Conservation (phyloP, 177 flowering plant species). For the Vitis hybrid region DNA sequence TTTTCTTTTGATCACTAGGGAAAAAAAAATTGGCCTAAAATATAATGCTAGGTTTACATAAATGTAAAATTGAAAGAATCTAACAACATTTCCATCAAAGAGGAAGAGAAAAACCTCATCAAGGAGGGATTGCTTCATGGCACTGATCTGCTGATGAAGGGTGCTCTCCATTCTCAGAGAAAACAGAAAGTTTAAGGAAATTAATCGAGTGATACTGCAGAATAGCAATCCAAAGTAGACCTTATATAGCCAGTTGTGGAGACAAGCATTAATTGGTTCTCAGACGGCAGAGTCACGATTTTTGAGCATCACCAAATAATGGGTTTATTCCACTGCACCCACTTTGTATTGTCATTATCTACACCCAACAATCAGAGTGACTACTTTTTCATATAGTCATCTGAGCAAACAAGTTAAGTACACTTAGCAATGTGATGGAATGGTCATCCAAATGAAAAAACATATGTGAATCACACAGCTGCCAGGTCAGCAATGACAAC, state of each 20-base stretch:
- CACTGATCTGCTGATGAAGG: slow-evolving; percentile 16
- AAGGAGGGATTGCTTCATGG: slow-evolving; percentile 19
- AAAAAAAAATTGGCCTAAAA: not conserved
- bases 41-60: not conserved
- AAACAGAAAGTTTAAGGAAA: not conserved
- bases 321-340: too few relatives aligned
- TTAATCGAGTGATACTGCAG: not conserved
- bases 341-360: too few relatives aligned
- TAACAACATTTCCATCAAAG: not conserved
- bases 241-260: not conserved
- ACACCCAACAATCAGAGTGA: too few relatives aligned
- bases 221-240: not conserved
- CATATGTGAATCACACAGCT: too few relatives aligned
- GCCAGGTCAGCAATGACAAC: too few relatives aligned
- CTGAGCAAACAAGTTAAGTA: too few relatives aligned
- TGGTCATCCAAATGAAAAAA: too few relatives aligned
- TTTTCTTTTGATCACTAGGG: too few relatives aligned
- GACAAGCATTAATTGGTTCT: not conserved
- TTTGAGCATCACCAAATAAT: too few relatives aligned
- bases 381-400: too few relatives aligned
- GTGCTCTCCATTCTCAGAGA: slow-evolving; percentile 3
- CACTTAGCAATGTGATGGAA: too few relatives aligned
- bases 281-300: not conserved
- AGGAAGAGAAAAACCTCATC: slow-evolving; percentile 18
- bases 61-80: not conserved